These are phyloP conservation scores for Aureobasidium sp. DNA, from an alignment of 2,329 filamentous ascomycete genomes.

Conservation along the genomic window DNA sequence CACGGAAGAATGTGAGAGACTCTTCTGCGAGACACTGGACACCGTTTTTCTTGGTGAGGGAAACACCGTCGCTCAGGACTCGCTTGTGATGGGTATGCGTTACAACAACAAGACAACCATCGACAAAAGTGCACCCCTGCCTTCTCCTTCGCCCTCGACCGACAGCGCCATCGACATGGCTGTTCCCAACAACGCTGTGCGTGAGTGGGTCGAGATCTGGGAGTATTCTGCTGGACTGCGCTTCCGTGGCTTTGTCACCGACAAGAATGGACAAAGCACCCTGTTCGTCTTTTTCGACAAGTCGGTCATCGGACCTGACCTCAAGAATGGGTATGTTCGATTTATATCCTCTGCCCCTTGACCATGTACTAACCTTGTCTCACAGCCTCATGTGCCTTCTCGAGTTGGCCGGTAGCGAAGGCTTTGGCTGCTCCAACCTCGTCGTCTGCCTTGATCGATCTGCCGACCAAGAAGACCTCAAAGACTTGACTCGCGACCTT, in stretches of 20 bases:
- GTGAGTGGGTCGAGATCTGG: constrained; percentile 68
- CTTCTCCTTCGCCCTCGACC: constrained; percentile 28
- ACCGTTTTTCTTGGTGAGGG: constrained; percentile 94
- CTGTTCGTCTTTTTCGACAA: constrained; percentile 85
- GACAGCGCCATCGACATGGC: constrained; percentile 18
- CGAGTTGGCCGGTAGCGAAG: constrained; percentile 68
- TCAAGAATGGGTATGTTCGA: constrained; percentile 73
- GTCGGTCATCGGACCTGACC: constrained; percentile 60
- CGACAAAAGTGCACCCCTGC: constrained; percentile 19
- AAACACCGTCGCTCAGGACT: constrained; percentile 66
- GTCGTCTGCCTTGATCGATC: constrained; percentile 76
- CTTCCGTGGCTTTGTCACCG: constrained; percentile 77
- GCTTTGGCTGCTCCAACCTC: constrained; percentile 65
- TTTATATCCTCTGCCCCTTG: constrained; percentile 1
- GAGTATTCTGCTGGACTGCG: constrained; percentile 77
- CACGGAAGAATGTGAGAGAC: constrained; percentile 99
- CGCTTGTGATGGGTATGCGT: constrained; percentile 75
- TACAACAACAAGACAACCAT: constrained; percentile 22
- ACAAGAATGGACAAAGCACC: constrained; percentile 59
- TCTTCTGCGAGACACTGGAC: constrained; percentile 96
- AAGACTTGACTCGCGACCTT: constrained; percentile 67
- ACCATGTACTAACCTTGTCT: constrained; percentile 20
- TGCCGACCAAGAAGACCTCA: constrained; percentile 47
- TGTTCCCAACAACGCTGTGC: constrained; percentile 29
- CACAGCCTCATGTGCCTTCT: constrained; percentile 77